These are phyloP conservation scores for Jaminaea rosea DNA, from an alignment of 1,284 basidiomycete genomes.

Conservation along the genomic window DNA sequence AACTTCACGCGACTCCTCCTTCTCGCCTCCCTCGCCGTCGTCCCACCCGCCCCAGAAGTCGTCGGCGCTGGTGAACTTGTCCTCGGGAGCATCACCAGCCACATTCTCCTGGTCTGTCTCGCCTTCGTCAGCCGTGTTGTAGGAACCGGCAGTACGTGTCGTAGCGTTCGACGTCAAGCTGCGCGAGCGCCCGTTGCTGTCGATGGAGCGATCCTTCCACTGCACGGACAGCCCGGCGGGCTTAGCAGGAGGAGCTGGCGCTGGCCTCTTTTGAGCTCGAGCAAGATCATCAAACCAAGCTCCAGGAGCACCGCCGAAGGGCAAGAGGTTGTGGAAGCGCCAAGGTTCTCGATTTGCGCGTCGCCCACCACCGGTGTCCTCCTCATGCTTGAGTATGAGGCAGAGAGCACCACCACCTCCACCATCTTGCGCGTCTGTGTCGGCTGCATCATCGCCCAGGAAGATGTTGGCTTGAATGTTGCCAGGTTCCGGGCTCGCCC, in stretches of 20 bases:
- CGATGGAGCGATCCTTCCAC: too few species aligned
- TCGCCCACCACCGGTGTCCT: background rate
- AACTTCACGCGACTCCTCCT: background rate
- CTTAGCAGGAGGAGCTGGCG: too few species aligned
- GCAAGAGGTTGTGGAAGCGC: background rate
- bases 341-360: too few species aligned
- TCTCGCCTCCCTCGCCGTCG: background rate
- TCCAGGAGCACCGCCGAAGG: background rate
- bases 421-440: too few species aligned
- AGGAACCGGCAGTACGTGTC: background rate
- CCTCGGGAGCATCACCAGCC: too few species aligned
- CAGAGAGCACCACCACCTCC: background rate
- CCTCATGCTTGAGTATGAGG: background rate
- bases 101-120: background rate
- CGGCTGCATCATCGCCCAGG: background rate
- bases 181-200: too few species aligned
- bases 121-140: background rate
- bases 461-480: background rate
- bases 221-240: too few species aligned
- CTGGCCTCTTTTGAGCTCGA: too few species aligned
- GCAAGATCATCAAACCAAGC: too few species aligned
- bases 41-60: slow-evolving; percentile 1
- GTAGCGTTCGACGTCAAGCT: background rate
- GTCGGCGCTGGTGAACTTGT: background rate
- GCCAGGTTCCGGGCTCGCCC: background rate